Evolutionary conservation across 2,329 filamentous ascomycete species (phyloP).

Genomic region (Apiospora malaysiana): DNA sequence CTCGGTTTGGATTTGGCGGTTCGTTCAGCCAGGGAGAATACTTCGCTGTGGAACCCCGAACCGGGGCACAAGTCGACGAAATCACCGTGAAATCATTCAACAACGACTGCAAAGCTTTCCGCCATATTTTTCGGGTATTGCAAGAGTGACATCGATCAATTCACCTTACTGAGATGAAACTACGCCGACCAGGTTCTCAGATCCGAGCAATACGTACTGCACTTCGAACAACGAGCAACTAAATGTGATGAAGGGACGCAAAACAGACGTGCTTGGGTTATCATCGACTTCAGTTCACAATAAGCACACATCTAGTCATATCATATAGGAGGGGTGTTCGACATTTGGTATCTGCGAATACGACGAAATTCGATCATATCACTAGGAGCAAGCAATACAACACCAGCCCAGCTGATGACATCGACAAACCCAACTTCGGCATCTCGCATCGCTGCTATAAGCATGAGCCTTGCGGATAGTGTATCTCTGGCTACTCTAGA

Average conservation of each 20-base stretch:
- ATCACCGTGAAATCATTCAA: background rate
- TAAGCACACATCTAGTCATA: background rate
- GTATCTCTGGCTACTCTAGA: background rate
- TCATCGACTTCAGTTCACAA: background rate
- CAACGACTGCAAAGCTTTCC: background rate
- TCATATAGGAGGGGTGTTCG: background rate
- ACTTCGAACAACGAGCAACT: no score
- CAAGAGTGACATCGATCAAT: background rate
- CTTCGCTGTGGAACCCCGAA: background rate
- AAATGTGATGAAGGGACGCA: no score
- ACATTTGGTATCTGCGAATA: background rate
- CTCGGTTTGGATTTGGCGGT: background rate
- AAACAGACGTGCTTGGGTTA: no score
- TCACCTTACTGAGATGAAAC: background rate
- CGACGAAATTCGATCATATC: background rate
- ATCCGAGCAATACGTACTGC: no score
- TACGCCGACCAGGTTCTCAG: no score
- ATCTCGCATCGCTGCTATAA: background rate
- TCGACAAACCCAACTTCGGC: background rate
- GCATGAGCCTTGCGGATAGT: background rate
- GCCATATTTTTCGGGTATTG: background rate
- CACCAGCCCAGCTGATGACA: background rate
- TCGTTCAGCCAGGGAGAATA: background rate
- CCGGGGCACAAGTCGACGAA: background rate
- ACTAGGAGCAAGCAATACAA: background rate